These are phyloP conservation scores for Epichloe uncinata DNA, from an alignment of 2,329 filamentous ascomycete species.

Conservation along the genomic window DNA sequence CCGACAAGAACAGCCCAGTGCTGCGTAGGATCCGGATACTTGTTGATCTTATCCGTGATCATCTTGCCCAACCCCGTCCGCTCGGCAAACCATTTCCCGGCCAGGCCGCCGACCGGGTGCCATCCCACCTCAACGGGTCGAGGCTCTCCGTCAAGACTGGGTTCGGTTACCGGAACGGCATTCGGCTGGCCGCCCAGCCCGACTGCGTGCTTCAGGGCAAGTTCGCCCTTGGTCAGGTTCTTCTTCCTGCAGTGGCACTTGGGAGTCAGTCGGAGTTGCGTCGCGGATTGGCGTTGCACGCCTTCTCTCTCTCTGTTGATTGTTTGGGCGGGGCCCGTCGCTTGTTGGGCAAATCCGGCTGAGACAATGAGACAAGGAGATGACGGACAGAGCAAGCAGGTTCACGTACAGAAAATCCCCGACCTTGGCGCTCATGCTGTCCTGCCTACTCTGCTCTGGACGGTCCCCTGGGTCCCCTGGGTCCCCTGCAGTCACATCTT, in stretches of 20 bases:
- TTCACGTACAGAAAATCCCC: slow-evolving; percentile 20
- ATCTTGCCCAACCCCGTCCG: slow-evolving; percentile 39
- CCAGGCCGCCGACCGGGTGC: slow-evolving; percentile 43
- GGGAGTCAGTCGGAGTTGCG: slow-evolving; percentile 2
- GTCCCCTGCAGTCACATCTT: not conserved
- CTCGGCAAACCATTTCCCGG: slow-evolving; percentile 46
- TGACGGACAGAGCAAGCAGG: slow-evolving; percentile 4
- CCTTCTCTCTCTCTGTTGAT: too few species aligned
- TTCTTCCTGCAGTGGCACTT: slow-evolving; percentile 12
- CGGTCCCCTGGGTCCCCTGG: not conserved
- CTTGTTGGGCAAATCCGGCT: too few species aligned
- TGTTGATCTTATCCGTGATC: slow-evolving; percentile 40
- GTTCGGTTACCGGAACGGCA: slow-evolving; percentile 16
- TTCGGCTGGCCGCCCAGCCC: slow-evolving; percentile 21
- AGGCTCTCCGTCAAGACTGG: slow-evolving; percentile 16
- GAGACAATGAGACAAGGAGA: not conserved
- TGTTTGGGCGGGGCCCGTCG: too few species aligned
- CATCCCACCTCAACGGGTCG: slow-evolving; percentile 38
- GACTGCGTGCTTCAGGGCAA: slow-evolving; percentile 22
- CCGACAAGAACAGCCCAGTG: slow-evolving; percentile 47
- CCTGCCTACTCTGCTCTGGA: slow-evolving; percentile 1
- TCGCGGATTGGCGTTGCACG: not conserved
- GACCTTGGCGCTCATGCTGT: slow-evolving; percentile 20
- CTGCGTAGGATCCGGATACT: slow-evolving; percentile 45
- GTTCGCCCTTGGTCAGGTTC: slow-evolving; percentile 21